These are phyloP conservation scores for Halteria grandinella DNA, from an alignment of 73 alveolate species.

Conservation along the genomic window DNA sequence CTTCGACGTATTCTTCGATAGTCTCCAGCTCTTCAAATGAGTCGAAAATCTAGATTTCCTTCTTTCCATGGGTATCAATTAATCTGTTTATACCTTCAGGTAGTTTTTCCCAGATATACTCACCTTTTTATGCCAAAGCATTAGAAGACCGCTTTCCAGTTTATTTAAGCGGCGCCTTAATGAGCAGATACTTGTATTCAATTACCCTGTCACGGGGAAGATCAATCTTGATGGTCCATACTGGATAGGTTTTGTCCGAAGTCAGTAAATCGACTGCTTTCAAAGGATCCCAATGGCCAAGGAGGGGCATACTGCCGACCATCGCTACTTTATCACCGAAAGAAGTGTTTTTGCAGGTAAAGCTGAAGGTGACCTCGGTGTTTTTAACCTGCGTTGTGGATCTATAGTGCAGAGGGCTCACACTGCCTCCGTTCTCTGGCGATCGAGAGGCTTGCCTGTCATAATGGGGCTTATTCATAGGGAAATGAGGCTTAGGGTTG, in stretches of 20 bases:
- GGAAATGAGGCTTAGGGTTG: too few species aligned
- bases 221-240: conserved; percentile 47
- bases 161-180: conserved; percentile 1
- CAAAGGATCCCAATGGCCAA: conserved; percentile 45
- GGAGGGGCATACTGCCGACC: conserved; percentile 28
- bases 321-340: conserved; percentile 46
- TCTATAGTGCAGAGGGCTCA: too few species aligned
- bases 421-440: too few species aligned
- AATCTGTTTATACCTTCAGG: conserved; percentile 37
- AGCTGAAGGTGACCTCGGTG: conserved; percentile 42
- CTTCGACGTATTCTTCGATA: conserved; percentile 46
- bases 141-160: not conserved
- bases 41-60: conserved; percentile 27
- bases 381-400: not conserved
- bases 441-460: too few species aligned
- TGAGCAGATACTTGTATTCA: conserved; percentile 34
- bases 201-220: conserved; percentile 33
- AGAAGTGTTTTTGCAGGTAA: conserved; percentile 33
- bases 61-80: conserved; percentile 28
- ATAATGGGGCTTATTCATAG: too few species aligned
- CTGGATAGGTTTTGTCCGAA: conserved; percentile 9
- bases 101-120: conserved; percentile 35
- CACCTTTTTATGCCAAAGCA: not conserved
- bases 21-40: conserved; percentile 2
- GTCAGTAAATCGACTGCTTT: conserved; percentile 20